Base-by-base conservation (phyloP, 371 early-diverging fungal genomes). In the Mortierella sp. region DNA sequence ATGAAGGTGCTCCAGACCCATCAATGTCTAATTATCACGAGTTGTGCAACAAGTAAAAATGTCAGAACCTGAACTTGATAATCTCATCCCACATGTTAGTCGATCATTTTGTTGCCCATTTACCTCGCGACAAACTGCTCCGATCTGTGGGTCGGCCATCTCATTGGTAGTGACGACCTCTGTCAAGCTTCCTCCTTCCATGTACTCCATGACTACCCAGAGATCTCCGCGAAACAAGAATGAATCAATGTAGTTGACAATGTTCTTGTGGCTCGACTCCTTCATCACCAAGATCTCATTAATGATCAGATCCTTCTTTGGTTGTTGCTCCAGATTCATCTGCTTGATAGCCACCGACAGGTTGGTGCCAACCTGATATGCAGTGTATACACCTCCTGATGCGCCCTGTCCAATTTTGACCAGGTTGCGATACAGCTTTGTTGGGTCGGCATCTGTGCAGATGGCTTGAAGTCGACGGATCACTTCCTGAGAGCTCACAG, bases 131-230 rank as follows among this genome's bases (percentile, higher is more conserved):
- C 60, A 94, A 17, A 97, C 94, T 9, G 94, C 90, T 13, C 96
- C 96, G 63, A 98, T 97, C 72, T 97, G 96, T 10, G 92, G 92
- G 80, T 98, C 98, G 17, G 92, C 92, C 96, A 98, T 95, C 85
- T 91, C 91, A 74, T 92, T 95, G 58, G 84, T 89, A 1, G 95
- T 95, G 19, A 97, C 95, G 13, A 94, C 94, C 62, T 95, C 95
- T 0, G 96, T 97, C 57, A 97, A 79, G 54, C 92, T 89, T 19
- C 98, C 98, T 34, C 96, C 98, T 72, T 96, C 96, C 98, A 97
- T 97, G 70, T 95, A 97, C 83, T 97, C 98, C 96, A 96, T 97
- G 22, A 96, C 90, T 2, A 92, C 92, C 96, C 95, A 96, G 17
- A 96, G 83, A 67, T 95, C 95, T n/a, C 92, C 94, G 37, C 88